Percentiles rank a stretch among this genome's conserved stretches.
Conservation (phyloP, 495 filamentous ascomycete species). For the Clavariopsis aquatica region DNA sequence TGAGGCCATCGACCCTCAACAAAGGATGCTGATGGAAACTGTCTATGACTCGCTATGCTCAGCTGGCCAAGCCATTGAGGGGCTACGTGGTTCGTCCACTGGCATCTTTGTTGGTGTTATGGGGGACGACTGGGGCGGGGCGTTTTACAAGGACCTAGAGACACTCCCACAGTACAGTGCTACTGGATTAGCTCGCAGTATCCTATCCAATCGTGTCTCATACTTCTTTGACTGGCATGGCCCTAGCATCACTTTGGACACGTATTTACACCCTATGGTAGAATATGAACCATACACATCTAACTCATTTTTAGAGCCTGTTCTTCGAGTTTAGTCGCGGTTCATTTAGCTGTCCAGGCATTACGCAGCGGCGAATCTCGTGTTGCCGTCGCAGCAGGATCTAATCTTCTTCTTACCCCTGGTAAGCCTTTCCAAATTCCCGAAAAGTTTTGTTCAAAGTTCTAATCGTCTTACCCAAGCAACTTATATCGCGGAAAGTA, state of each 20-base stretch:
- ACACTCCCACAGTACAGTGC: neutral
- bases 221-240: constrained; percentile 26
- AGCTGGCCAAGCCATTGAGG: neutral
- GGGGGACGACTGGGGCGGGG: too few species aligned
- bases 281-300: neutral
- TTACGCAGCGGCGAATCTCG: constrained; percentile 17
- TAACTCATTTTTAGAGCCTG: constrained; percentile 15
- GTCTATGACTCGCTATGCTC: constrained; percentile 12
- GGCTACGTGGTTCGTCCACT: constrained; percentile 6
- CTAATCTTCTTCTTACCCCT: constrained; percentile 8
- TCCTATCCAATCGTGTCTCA: constrained; percentile 19
- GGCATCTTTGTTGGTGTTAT: neutral
- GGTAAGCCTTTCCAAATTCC: too few species aligned
- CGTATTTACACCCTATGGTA: too few species aligned
- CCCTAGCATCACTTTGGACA: too few species aligned
- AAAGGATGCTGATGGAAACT: constrained; percentile 13
- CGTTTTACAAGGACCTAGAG: too few species aligned
- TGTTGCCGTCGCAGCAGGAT: constrained; percentile 12
- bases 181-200: neutral
- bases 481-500: constrained; percentile 1
- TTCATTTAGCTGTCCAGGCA: constrained; percentile 15
- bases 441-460: too few species aligned
- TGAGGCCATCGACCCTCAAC: constrained; percentile 17
- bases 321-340: constrained; percentile 16
- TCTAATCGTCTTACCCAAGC: neutral